Evolutionary conservation across 495 filamentous ascomycete species (phyloP).

Genomic region (Staphylotrichum longicolle): DNA sequence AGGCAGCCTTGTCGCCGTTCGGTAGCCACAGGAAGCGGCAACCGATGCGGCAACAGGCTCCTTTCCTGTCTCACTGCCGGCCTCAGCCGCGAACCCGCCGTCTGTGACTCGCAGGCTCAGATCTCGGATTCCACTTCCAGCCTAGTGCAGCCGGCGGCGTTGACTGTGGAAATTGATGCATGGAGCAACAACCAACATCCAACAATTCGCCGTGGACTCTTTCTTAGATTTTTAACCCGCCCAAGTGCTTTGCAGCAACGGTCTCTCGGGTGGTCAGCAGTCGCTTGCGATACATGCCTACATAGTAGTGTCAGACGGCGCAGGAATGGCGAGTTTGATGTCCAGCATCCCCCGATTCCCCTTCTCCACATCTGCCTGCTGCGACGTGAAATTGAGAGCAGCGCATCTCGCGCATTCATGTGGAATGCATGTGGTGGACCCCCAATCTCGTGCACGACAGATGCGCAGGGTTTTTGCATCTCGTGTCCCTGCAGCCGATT

Average conservation of each 20-base stretch:
- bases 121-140: conserved; percentile 13
- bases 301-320: too few relatives aligned
- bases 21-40: too few relatives aligned
- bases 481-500: not conserved
- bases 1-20: too few relatives aligned
- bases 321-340: not conserved
- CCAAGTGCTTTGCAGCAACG: not conserved
- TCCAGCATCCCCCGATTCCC: too few relatives aligned
- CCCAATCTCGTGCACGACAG: conserved; percentile 9
- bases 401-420: not conserved
- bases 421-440: conserved; percentile 9
- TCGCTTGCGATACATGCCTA: too few relatives aligned
- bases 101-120: not conserved
- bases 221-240: not conserved
- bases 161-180: conserved; percentile 12
- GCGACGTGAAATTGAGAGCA: too few relatives aligned
- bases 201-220: not conserved
- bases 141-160: conserved; percentile 7
- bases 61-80: too few relatives aligned
- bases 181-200: too few relatives aligned
- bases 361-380: too few relatives aligned
- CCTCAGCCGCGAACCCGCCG: conserved; percentile 1
- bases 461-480: conserved; percentile 3
- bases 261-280: too few relatives aligned
- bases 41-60: too few relatives aligned